Percentiles rank a stretch among this genome's conserved stretches.
Conservation (phyloP, 2,329 filamentous ascomycete genomes). For the Ramichloridium luteum region DNA sequence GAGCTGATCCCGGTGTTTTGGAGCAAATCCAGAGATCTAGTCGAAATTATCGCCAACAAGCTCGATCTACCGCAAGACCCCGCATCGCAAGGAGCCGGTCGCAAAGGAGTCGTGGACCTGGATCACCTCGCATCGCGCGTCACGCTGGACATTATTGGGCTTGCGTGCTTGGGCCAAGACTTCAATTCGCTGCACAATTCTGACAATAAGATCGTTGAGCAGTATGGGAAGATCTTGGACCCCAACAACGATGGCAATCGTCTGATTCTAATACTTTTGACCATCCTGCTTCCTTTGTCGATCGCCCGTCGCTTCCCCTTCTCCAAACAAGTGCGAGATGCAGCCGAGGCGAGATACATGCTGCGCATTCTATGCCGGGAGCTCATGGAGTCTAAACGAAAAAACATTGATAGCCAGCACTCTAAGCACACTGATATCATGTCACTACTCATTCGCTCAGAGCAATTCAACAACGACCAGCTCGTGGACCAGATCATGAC, state of each 20-base stretch:
- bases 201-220: neutral
- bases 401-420: neutral
- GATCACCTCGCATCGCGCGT: constrained; percentile 2
- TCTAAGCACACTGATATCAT: constrained; percentile 26
- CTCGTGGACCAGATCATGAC: constrained; percentile 43
- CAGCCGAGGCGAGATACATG: neutral
- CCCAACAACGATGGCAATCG: neutral
- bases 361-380: neutral
- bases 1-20: constrained; percentile 19
- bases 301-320: neutral
- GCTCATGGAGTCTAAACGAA: neutral
- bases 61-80: too few relatives aligned
- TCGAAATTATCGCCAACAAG: constrained; percentile 16
- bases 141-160: constrained; percentile 7
- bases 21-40: constrained; percentile 35
- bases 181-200: constrained; percentile 4
- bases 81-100: neutral
- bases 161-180: constrained; percentile 6
- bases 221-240: constrained; percentile 3
- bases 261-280: neutral
- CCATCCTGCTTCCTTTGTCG: neutral
- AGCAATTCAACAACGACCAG: constrained; percentile 37
- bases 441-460: constrained; percentile 38
- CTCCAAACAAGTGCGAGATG: neutral
- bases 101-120: neutral